phyloP scores from a whole-genome alignment of 2,329 filamentous ascomycete species.

The Diaporthe caulivora region DNA sequence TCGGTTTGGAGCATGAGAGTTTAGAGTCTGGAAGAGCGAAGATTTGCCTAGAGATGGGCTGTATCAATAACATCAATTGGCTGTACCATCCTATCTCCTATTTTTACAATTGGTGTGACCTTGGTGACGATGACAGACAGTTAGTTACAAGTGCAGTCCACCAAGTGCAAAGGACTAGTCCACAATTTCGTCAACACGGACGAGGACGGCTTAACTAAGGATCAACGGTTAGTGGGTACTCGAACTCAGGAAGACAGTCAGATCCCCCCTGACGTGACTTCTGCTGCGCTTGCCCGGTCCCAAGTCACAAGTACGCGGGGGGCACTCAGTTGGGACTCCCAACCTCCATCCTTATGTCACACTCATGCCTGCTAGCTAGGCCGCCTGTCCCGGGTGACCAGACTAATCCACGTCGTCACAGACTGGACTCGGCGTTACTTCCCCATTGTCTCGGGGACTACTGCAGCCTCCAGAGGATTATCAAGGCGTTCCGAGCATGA shows the following conservation, averaged over 20 bases:
- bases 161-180: neutral
- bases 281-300: neutral
- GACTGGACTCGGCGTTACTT: constrained; percentile 18
- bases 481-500: neutral
- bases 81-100: neutral
- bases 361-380: neutral
- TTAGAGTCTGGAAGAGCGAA: neutral
- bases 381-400: neutral
- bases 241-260: neutral
- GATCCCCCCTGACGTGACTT: neutral
- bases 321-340: neutral
- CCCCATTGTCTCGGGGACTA: neutral
- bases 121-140: no score
- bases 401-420: neutral
- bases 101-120: no score
- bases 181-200: neutral
- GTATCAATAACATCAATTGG: neutral
- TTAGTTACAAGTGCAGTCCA: neutral
- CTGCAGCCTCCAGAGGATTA: neutral
- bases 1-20: no score
- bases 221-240: no score
- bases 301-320: neutral
- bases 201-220: no score
- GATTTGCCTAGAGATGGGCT: neutral
- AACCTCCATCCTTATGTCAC: neutral